Conservation (phyloP, 768 basidiomycete genomes). For the Myochromella boudieri region DNA sequence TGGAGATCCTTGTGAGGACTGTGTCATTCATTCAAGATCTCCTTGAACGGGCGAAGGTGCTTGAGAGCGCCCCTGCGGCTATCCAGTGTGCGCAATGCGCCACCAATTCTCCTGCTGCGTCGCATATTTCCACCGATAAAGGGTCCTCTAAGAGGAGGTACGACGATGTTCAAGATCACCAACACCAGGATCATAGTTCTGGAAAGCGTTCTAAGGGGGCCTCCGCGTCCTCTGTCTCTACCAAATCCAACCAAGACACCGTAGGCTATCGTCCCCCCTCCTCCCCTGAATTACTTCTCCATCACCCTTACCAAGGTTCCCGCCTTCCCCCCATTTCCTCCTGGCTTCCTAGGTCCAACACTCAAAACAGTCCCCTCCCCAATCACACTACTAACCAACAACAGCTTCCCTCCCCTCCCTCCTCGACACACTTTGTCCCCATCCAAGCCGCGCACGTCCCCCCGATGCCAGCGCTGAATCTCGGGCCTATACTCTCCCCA, state of each 20-base stretch:
- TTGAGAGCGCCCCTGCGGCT: constrained; percentile 34
- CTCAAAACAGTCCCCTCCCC: constrained; percentile 17
- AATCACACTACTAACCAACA: too few relatives aligned
- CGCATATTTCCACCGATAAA: too few relatives aligned
- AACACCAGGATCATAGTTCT: too few relatives aligned
- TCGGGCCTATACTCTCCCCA: constrained; percentile 27
- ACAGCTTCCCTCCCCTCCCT: constrained; percentile 57
- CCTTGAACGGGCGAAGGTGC: constrained; percentile 46
- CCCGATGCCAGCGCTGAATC: constrained; percentile 40
- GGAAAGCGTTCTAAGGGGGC: neutral
- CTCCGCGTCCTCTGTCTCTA: neutral
- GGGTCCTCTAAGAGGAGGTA: too few relatives aligned
- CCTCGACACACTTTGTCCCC: constrained; percentile 50
- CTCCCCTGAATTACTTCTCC: neutral
- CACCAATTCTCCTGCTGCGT: too few relatives aligned
- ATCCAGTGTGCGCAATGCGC: too few relatives aligned
- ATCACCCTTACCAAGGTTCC: constrained; percentile 17
- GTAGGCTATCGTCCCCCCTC: too few relatives aligned
- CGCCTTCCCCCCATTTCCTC: constrained; percentile 69
- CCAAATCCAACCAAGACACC: neutral
- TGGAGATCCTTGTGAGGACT: constrained; percentile 85
- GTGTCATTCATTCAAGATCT: constrained; percentile 78
- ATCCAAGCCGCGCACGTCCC: constrained; percentile 34
- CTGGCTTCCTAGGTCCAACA: constrained; percentile 56
- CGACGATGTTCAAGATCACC: too few relatives aligned